These are phyloP conservation scores for Didymosphaeria variabile DNA, from an alignment of 2,329 filamentous ascomycete genomes.

Conservation along the genomic window DNA sequence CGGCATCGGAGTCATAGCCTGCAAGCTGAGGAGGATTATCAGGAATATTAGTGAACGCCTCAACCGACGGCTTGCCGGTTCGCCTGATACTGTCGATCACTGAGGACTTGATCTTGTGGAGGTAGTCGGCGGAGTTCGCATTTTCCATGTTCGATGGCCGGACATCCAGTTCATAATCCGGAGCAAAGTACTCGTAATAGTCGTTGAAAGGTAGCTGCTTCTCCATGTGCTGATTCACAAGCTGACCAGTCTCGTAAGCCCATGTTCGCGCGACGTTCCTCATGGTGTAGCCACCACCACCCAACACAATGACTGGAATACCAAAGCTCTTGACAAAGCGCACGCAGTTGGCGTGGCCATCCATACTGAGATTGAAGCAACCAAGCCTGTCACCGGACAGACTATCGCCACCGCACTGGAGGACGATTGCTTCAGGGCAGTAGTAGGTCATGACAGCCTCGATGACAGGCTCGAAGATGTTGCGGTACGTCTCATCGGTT, in stretches of 20 bases:
- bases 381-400: constrained; percentile 72
- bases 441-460: constrained; percentile 75
- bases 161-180: constrained; percentile 75
- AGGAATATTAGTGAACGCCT: constrained; percentile 64
- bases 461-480: constrained; percentile 74
- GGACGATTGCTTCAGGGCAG: constrained; percentile 71
- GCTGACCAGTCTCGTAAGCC: constrained; percentile 75
- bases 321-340: constrained; percentile 74
- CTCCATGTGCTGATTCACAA: constrained; percentile 84
- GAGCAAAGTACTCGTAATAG: constrained; percentile 85
- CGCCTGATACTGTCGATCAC: constrained; percentile 73
- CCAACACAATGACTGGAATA: constrained; percentile 70
- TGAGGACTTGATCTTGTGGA: constrained; percentile 72
- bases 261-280: constrained; percentile 70
- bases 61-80: constrained; percentile 66
- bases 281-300: constrained; percentile 76
- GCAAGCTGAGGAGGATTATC: constrained; percentile 59
- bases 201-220: constrained; percentile 93
- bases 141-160: constrained; percentile 78
- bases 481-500: constrained; percentile 72
- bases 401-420: constrained; percentile 75
- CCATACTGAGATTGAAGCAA: constrained; percentile 76
- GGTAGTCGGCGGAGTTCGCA: constrained; percentile 72
- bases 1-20: constrained; percentile 70
- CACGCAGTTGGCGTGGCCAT: constrained; percentile 74